These are phyloP conservation scores for Vinca minor DNA, from an alignment of 257 asterid species.

Conservation along the genomic window DNA sequence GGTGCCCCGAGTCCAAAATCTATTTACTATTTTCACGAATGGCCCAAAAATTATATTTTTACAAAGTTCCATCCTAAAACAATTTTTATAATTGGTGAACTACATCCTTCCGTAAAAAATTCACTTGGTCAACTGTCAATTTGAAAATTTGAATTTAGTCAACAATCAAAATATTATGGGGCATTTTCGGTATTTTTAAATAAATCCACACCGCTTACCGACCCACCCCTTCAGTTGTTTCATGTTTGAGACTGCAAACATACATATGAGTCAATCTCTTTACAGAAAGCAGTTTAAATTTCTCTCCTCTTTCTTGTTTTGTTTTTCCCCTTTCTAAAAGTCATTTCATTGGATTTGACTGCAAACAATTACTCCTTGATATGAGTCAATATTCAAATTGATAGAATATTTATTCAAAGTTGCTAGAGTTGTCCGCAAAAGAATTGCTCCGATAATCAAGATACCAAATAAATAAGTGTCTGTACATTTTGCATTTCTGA, in stretches of 20 bases:
- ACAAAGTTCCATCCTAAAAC: too few relatives aligned
- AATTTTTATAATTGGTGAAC: too few relatives aligned
- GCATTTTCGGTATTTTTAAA: too few relatives aligned
- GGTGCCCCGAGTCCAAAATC: too few relatives aligned
- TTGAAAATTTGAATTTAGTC: too few relatives aligned
- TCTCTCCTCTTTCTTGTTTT: not conserved
- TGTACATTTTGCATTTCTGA: not conserved
- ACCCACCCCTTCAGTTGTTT: slow-evolving; percentile 18
- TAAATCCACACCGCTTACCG: too few relatives aligned
- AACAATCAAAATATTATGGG: too few relatives aligned
- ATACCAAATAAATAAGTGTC: not conserved
- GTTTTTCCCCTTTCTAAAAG: too few relatives aligned
- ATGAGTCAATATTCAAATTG: not conserved
- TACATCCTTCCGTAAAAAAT: too few relatives aligned
- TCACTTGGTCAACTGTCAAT: too few relatives aligned
- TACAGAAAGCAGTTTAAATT: not conserved
- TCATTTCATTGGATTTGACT: not conserved
- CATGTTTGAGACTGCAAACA: slow-evolving; percentile 12
- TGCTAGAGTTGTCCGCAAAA: not conserved
- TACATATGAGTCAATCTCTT: slow-evolving; percentile 1
- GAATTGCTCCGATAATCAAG: not conserved
- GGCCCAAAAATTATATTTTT: too few relatives aligned
- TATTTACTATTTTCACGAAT: too few relatives aligned
- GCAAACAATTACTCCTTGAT: not conserved
- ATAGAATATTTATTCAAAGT: not conserved